Base-by-base conservation (phyloP, 2,329 filamentous ascomycete species). In the Sclerotinia spermophila region DNA sequence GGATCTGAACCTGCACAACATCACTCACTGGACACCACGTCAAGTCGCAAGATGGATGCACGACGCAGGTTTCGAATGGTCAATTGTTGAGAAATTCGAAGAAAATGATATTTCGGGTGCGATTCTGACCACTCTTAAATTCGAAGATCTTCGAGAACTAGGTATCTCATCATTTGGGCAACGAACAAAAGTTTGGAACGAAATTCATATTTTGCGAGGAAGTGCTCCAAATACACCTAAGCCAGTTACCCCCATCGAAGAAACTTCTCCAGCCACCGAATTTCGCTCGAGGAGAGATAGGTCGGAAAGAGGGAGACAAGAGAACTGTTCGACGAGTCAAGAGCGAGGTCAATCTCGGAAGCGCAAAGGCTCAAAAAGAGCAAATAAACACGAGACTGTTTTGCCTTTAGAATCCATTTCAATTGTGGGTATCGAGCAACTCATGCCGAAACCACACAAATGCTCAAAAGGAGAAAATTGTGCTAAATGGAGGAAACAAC, bases 51-150 rank as follows among this genome's bases (percentile, higher is more conserved):
- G 92, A 78, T 96, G 92, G 87, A 96, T 97, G 93, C 87, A 90
- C 77, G 88, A 93, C 79, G 88, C 90, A 59, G 93, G 92, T 75
- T 89, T 97, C 79, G 94, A 97, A 79, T 83, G 88, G 67, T 83
- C 86, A 10, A 86, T 95, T 66, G 90, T 96, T 17, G 90, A 96
- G 77, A 92, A 91, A 76, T 97, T 99, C 77, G 86, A 94, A 73
- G 87, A 91, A 77, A 96, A 99, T 80, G 95, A 99, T 79, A 97
- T 99, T 80, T 93, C 91, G 38, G 95, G 95, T 21, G 86, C 89
- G 6, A 92, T 98, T 70, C 83, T 98, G 30, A 89, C 97, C 67
- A 94, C 95, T n/a, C 83, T 99, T 58, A 94, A 97, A 78, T 94
- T 95, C 75, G 93, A 97, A 74, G 94, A 96, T 76, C 83, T 96